Conservation (phyloP, 2,329 filamentous ascomycete species). For the Colletotrichum orchidophilum region DNA sequence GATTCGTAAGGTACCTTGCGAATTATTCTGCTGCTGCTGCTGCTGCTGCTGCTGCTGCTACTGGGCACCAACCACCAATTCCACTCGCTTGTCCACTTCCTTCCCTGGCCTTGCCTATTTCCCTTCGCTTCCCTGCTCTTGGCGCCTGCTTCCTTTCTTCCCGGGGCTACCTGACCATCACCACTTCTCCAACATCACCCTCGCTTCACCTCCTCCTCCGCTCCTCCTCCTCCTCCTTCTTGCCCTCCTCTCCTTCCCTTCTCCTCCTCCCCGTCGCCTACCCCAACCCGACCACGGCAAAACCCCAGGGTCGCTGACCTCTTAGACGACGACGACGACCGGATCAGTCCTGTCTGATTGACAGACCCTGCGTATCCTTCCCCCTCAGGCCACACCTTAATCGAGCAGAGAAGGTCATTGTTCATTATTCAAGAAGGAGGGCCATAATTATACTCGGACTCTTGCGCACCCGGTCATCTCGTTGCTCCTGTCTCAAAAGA, state of each 20-base stretch:
- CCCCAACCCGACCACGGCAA: background rate
- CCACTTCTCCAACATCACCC: background rate
- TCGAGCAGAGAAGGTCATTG: background rate
- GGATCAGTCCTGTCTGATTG: background rate
- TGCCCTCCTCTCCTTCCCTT: background rate
- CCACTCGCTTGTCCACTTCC: constrained; percentile 6
- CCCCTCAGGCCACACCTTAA: constrained; percentile 4
- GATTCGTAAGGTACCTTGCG: constrained; percentile 1
- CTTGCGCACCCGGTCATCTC: constrained; percentile 15
- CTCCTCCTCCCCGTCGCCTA: background rate
- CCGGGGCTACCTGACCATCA: constrained; percentile 21
- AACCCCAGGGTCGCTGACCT: background rate
- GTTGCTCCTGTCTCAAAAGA: constrained; percentile 25
- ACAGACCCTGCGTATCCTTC: background rate
- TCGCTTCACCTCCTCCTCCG: background rate
- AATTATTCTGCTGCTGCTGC: background rate
- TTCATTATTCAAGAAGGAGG: background rate
- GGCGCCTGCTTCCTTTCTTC: constrained; percentile 25
- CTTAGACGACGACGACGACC: background rate
- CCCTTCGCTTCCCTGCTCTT: constrained; percentile 25
- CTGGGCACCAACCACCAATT: constrained; percentile 19
- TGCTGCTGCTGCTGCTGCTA: constrained; percentile 3
- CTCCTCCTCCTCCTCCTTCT: background rate
- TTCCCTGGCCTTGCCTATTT: constrained; percentile 9
- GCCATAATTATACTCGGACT: constrained; percentile 25